Evolutionary conservation across 2,329 filamentous ascomycete genomes (phyloP).

Genomic region (Calonectria pseudoturangicola): DNA sequence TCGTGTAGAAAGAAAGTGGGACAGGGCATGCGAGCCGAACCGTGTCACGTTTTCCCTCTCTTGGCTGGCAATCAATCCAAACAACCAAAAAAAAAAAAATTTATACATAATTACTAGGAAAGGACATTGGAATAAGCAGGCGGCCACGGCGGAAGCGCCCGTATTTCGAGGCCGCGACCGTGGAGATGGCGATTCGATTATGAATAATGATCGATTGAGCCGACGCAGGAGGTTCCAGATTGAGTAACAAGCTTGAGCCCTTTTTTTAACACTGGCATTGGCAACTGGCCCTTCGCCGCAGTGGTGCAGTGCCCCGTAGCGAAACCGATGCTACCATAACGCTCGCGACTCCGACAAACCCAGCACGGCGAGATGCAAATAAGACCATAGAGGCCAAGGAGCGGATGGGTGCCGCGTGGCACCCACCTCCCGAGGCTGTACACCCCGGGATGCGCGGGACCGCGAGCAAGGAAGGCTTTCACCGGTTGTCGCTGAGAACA

Average conservation of each 20-base stretch:
- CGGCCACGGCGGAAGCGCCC: constrained; percentile 19
- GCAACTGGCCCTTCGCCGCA: constrained; percentile 18
- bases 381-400: constrained; percentile 19
- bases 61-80: constrained; percentile 17
- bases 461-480: not conserved
- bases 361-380: constrained; percentile 12
- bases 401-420: constrained; percentile 21
- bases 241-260: constrained; percentile 17
- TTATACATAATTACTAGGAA: not conserved
- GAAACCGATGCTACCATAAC: constrained; percentile 18
- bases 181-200: not conserved
- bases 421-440: constrained; percentile 5
- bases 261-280: constrained; percentile 1
- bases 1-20: not conserved
- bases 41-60: constrained; percentile 9
- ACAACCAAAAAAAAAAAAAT: not conserved
- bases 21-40: constrained; percentile 12
- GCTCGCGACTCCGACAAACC: not conserved
- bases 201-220: constrained; percentile 18
- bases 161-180: constrained; percentile 10
- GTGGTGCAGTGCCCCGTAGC: constrained; percentile 2
- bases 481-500: constrained; percentile 10
- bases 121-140: not conserved
- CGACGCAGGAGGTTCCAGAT: constrained; percentile 15
- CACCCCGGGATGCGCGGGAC: constrained; percentile 16